Evolutionary conservation across 306 rosid genomes (phyloP).

Genomic region (Quercus dentata): DNA sequence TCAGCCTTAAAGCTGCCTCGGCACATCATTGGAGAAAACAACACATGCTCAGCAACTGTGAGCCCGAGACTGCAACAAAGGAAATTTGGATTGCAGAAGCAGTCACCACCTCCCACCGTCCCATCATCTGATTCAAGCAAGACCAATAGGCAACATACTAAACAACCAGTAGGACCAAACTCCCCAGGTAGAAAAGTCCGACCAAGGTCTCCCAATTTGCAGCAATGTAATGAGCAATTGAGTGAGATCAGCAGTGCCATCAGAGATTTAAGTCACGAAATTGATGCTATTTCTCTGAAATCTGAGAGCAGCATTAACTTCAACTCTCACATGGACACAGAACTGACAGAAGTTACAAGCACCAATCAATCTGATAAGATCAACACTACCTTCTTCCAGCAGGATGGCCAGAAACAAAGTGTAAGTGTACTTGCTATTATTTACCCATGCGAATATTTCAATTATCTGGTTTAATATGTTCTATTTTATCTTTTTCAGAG

Average conservation of each 20-base stretch:
- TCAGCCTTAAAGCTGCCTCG: slow-evolving; percentile 35
- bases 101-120: slow-evolving; percentile 43
- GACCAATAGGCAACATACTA: slow-evolving; percentile 34
- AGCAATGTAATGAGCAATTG: slow-evolving; percentile 34
- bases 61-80: slow-evolving; percentile 62
- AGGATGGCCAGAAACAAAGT: slow-evolving; percentile 28
- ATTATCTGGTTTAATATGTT: slow-evolving; percentile 19
- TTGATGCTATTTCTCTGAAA: slow-evolving; percentile 44
- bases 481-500: slow-evolving; percentile 37
- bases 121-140: slow-evolving; percentile 45
- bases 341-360: slow-evolving; percentile 42
- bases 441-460: background rate
- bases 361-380: slow-evolving; percentile 32
- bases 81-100: slow-evolving; percentile 58
- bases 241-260: slow-evolving; percentile 29
- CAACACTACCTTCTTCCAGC: slow-evolving; percentile 25
- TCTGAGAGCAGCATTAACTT: slow-evolving; percentile 40
- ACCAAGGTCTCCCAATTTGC: slow-evolving; percentile 40
- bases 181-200: slow-evolving; percentile 39
- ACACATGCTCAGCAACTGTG: slow-evolving; percentile 25
- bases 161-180: slow-evolving; percentile 30
- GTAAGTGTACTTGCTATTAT: slow-evolving; percentile 38
- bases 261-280: slow-evolving; percentile 36
- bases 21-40: slow-evolving; percentile 28
- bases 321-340: slow-evolving; percentile 24